These are phyloP conservation scores for Cicer cuneatum DNA, from an alignment of 306 rosid genomes.

Conservation along the genomic window DNA sequence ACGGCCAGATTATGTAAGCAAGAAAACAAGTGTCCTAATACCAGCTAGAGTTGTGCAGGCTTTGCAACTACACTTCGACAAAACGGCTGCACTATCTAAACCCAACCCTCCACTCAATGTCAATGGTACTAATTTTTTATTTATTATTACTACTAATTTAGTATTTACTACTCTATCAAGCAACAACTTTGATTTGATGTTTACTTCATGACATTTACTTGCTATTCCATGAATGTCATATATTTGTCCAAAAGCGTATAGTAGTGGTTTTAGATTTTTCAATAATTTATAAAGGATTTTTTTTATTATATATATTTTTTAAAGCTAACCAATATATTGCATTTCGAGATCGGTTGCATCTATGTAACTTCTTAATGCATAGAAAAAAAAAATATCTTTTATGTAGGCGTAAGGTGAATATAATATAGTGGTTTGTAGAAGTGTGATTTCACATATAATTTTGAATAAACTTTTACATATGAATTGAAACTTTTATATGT, in stretches of 20 bases:
- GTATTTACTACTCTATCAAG: background rate
- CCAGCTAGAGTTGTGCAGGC: conserved; percentile 96
- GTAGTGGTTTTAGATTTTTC: background rate
- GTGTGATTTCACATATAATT: no score
- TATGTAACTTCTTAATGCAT: no score
- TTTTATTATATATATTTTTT: no score
- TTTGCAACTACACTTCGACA: conserved; percentile 76
- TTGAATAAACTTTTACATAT: no score
- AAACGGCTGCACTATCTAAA: conserved; percentile 58
- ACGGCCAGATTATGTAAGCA: no score
- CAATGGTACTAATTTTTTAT: conserved; percentile 51
- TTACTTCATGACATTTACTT: background rate
- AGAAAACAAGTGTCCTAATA: conserved; percentile 56
- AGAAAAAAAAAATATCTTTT: no score
- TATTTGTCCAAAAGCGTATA: no score
- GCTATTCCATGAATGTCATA: background rate
- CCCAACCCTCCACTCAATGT: conserved; percentile 51
- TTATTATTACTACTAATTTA: background rate
- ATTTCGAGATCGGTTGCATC: no score
- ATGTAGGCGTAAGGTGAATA: no score
- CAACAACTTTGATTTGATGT: background rate
- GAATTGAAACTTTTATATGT: no score
- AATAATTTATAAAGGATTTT: background rate
- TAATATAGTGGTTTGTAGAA: no score
- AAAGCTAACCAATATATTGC: no score